Evolutionary conservation across 2,329 filamentous ascomycete species (phyloP), one percentile per base, ranked within the genome.

Genomic region (Cladophialophora immunda): DNA sequence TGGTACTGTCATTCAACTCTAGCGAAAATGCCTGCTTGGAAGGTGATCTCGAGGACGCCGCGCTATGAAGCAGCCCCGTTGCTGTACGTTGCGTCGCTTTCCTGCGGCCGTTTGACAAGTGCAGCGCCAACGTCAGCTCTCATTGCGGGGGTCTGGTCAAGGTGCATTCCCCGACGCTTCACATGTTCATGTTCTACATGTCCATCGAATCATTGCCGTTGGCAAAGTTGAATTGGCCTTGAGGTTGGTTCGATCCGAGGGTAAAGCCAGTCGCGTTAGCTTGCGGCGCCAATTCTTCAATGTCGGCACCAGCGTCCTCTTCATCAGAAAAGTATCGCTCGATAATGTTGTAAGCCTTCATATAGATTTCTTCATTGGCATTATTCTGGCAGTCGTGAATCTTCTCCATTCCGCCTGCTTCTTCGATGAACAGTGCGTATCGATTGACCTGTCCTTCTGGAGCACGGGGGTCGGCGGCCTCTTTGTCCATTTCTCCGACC

Each of bases 261-360:
- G 76, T 91, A 90, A 81, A 98, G 91, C 75, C 94, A 88, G 80
- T 88, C 77, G 93, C 90, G 71, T 86, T 88, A 73, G 88, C 86
- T 75, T 88, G 86, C 68, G 92, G 88, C 68, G 87, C 90, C 80
- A 93, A 87, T 75, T 96, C 92, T 69, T 93, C 92, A 73, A 93
- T 93, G 75, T 94, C 93, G 70, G 81, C 85, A 55, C 82, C 88
- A 70, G 86, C 87, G 78, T 97, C 95, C 64, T 98, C 95, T 73
- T 99, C 95, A 76, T 99, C 95, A 0, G 94, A 97, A 85, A 99
- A 99, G 87, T 99, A 99, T 85, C 97, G 97, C 87, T 99, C 95
- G 73, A 99, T 99, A 82, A 99, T 99, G 87, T 97, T 98, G 87
- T 98, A 99, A 0, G 95, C 95, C 89, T 99, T 99, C 94, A 99